Percentiles rank a stretch among this genome's conserved stretches.
Conservation (phyloP, 768 basidiomycete species). For the Trametes coccinea region DNA sequence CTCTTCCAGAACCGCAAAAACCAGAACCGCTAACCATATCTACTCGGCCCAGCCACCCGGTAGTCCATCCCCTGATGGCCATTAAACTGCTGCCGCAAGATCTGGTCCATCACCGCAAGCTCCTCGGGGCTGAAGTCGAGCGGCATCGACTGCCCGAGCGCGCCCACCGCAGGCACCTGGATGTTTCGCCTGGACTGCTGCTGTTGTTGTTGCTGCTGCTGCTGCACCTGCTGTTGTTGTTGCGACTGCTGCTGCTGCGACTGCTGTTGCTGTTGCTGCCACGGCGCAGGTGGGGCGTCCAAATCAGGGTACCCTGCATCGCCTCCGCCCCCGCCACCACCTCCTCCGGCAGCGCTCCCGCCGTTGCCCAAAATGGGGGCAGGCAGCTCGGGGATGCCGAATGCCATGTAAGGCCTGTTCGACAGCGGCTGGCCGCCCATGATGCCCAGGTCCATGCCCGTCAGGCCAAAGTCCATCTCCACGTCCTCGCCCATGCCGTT, state of each 20-base stretch:
- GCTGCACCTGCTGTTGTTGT: background rate
- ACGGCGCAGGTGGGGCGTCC: slow-evolving; percentile 22
- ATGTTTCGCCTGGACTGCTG: background rate
- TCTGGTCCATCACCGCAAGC: slow-evolving; percentile 32
- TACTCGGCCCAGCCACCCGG: slow-evolving; percentile 8
- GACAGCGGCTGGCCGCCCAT: slow-evolving; percentile 43
- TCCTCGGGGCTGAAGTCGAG: slow-evolving; percentile 30
- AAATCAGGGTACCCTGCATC: slow-evolving; percentile 16
- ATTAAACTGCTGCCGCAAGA: slow-evolving; percentile 26
- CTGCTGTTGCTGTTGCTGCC: slow-evolving; percentile 1
- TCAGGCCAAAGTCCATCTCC: slow-evolving; percentile 22
- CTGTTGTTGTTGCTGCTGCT: background rate
- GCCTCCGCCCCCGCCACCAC: slow-evolving; percentile 15
- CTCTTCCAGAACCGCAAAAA: background rate
- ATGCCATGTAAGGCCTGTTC: slow-evolving; percentile 38
- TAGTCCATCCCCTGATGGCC: slow-evolving; percentile 8
- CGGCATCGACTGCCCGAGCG: slow-evolving; percentile 18
- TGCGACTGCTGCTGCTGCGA: slow-evolving; percentile 2
- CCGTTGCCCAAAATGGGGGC: background rate
- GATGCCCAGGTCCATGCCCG: slow-evolving; percentile 40
- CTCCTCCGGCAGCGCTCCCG: background rate
- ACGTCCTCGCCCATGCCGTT: slow-evolving; percentile 7
- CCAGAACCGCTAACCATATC: slow-evolving; percentile 1
- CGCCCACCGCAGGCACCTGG: background rate
- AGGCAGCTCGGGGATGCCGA: slow-evolving; percentile 17